Evolutionary conservation across 2,329 filamentous ascomycete genomes (phyloP).

Genomic region (Fusarium coicis): DNA sequence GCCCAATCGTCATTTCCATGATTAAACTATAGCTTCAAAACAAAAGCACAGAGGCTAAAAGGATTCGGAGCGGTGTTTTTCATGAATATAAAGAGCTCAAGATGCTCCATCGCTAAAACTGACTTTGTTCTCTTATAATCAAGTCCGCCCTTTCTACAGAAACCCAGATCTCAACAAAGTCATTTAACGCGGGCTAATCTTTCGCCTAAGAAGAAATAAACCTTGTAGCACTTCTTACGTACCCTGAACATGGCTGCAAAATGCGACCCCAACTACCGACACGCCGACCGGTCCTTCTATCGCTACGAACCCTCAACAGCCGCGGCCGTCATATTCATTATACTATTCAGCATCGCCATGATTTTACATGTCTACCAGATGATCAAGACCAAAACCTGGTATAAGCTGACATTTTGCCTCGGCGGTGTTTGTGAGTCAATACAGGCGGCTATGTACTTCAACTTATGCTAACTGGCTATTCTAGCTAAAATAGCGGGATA

Average conservation of each 20-base stretch:
- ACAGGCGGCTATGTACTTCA: neutral
- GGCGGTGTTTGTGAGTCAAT: neutral
- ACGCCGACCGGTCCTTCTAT: neutral
- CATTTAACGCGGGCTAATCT: neutral
- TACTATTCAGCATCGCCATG: neutral
- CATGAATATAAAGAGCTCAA: neutral
- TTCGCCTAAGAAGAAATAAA: neutral
- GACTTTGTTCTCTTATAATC: rapidly evolving
- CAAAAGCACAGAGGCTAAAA: neutral
- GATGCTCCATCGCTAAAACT: neutral
- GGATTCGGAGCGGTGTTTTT: neutral
- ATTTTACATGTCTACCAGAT: neutral
- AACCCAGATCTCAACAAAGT: neutral
- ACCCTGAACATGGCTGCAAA: neutral
- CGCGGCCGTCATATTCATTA: neutral
- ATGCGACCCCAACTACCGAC: neutral
- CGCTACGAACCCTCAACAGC: neutral
- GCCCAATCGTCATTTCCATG: neutral
- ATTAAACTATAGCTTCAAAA: neutral
- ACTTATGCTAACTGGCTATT: neutral
- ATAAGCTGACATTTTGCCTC: neutral
- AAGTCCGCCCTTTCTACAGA: no score
- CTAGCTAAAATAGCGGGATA: neutral
- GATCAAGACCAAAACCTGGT: neutral
- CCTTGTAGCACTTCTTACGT: neutral